Conservation (phyloP, 1,284 basidiomycete species). For the Cronartium quercuum region DNA sequence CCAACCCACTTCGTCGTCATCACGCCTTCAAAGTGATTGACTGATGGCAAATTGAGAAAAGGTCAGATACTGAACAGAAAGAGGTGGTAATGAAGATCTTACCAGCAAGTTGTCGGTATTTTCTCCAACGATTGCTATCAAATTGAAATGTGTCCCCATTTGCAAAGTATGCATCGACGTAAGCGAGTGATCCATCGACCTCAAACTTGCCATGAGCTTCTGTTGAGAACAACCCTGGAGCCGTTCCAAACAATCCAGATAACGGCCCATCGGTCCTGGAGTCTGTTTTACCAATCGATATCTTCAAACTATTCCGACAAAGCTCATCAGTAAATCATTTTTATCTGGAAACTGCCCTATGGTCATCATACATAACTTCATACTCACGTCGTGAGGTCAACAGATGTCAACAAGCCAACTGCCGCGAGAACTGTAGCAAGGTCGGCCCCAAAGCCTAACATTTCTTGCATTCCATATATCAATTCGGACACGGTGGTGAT, state of each 20-base stretch:
- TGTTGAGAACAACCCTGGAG: neutral
- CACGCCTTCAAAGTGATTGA: neutral
- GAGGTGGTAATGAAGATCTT: neutral
- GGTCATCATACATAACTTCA: neutral
- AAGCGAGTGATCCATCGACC: constrained; percentile 33
- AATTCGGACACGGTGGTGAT: constrained; percentile 39
- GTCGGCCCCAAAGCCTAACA: constrained; percentile 26
- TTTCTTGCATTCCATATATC: constrained; percentile 38
- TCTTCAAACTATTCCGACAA: neutral
- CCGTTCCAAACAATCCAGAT: neutral
- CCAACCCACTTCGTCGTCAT: neutral
- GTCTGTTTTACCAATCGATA: neutral
- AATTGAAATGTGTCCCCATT: neutral
- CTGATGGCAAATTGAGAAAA: neutral
- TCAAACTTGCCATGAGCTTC: constrained; percentile 38
- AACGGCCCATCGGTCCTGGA: neutral
- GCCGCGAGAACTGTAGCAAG: constrained; percentile 25
- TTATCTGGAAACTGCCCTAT: neutral
- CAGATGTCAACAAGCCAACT: constrained; percentile 14
- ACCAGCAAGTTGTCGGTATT: neutral
- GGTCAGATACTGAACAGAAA: neutral
- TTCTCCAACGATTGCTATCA: constrained; percentile 12
- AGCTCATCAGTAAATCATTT: neutral
- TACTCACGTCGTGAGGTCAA: constrained; percentile 24
- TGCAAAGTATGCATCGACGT: constrained; percentile 19